Conservation (phyloP, 345 rosid species). For the Erucastrum elatum region DNA sequence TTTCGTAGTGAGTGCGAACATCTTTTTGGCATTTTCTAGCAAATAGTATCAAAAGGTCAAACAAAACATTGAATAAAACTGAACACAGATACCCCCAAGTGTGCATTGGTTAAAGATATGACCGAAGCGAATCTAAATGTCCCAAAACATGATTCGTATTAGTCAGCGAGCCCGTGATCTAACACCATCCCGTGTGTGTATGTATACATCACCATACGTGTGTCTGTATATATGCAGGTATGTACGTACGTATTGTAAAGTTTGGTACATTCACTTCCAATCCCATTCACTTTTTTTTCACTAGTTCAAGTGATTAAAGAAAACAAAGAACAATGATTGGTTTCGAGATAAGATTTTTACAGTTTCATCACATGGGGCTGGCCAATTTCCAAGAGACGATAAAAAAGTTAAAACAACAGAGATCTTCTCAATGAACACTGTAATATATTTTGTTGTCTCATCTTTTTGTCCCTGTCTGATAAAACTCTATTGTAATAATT, state of each 20-base stretch:
- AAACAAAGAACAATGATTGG: constrained; percentile 34
- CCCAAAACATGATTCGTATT: neutral
- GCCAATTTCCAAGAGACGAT: constrained; percentile 14
- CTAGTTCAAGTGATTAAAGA: neutral
- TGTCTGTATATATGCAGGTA: neutral
- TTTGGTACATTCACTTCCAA: neutral
- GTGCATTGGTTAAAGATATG: neutral
- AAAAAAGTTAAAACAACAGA: constrained; percentile 25
- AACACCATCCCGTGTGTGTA: neutral
- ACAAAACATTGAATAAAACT: constrained; percentile 25
- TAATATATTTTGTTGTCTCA: constrained; percentile 3
- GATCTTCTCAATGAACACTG: constrained; percentile 22
- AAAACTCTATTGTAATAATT: constrained; percentile 12
- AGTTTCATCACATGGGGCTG: constrained; percentile 21
- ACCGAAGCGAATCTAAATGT: neutral
- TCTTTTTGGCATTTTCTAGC: constrained; percentile 10
- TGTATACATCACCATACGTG: neutral
- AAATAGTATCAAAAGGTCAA: constrained; percentile 17
- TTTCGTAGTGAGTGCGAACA: constrained; percentile 22
- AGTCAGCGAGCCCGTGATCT: neutral
- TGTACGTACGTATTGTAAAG: neutral
- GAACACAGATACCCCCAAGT: constrained; percentile 12
- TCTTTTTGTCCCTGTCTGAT: constrained; percentile 5
- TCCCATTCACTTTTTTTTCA: neutral
- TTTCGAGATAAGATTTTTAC: constrained; percentile 14